phyloP scores from a whole-genome alignment of 345 rosid genomes.

The Camelina hispida region DNA sequence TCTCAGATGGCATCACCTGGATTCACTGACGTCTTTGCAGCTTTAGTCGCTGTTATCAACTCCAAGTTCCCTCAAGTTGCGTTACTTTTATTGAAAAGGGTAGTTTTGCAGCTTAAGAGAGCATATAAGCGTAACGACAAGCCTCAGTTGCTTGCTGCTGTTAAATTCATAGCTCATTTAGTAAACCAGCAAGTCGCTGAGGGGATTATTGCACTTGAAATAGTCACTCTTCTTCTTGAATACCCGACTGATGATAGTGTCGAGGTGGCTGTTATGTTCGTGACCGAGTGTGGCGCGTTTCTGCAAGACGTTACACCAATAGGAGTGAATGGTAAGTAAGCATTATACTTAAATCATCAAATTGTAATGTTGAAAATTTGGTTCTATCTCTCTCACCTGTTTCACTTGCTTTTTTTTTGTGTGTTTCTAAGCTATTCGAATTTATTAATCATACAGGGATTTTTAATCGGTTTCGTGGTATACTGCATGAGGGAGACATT shows the following conservation, averaged over 20 bases:
- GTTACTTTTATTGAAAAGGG: conserved; percentile 73
- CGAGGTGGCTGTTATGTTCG: conserved; percentile 88
- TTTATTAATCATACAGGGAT: conserved; percentile 36
- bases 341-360: too few species aligned
- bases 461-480: conserved; percentile 91
- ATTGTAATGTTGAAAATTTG: too few species aligned
- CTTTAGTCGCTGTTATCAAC: conserved; percentile 79
- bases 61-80: conserved; percentile 89
- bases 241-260: conserved; percentile 87
- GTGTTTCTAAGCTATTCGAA: too few species aligned
- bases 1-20: conserved; percentile 96
- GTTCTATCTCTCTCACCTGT: too few species aligned
- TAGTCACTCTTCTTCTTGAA: conserved; percentile 72
- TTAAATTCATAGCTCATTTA: conserved; percentile 86
- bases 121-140: conserved; percentile 88
- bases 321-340: conserved; percentile 57
- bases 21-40: conserved; percentile 84
- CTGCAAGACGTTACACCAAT: conserved; percentile 84
- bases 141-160: conserved; percentile 92
- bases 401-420: too few species aligned
- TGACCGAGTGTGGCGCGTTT: conserved; percentile 84
- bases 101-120: conserved; percentile 88
- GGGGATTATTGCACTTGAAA: conserved; percentile 77
- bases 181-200: conserved; percentile 93
- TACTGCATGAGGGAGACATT: conserved; percentile 93